Base-by-base conservation (phyloP, 805 yeast genomes). In the Zygosaccharomyces rouxii region DNA sequence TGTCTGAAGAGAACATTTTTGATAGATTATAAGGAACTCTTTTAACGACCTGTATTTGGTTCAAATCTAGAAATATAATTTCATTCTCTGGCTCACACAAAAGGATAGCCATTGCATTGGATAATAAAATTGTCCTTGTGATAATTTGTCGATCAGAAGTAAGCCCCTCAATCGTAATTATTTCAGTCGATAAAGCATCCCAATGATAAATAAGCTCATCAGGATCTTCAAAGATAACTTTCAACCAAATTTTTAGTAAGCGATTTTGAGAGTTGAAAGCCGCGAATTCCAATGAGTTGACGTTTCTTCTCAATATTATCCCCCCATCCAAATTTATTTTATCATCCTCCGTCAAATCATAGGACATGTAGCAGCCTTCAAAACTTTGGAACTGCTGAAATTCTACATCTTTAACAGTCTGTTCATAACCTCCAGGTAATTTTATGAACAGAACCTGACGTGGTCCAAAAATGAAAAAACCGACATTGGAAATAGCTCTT, bases 401-500 rank as follows among this genome's bases (percentile, higher is more conserved):
- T 29, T 44, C 19, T 5, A 33, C 37, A n/a, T 51, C 56, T n/a
- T 42, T 42, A 13, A 60, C 46, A 7, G 46, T 25, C 28, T 56
- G 59, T 22, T 50, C 52, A 16, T 56, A 50, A 4, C 61, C 62
- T 16, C 46, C 46, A 5, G 60, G 54, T 22, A 54, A 28, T 5
- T 44, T 44, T 16, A 52, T 49, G 35, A 56, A 56, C 9, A 44
- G 14, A 7, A 55, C 41, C 7, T 44, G 43, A 6, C 18, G n/a
- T 4, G 54, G 39, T 1, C 55, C 47, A 28, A 60, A 47, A 3
- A 61, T 28, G 26, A 58, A 49, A 23, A 58, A 48, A 3, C 67
- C 67, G 10, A 59, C 44, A 42, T 57, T 55, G 16, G 55, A 35
- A 13, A 59, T 48, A 7, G 60, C 44, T 26, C 47, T 50, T 23